Evolutionary conservation across 805 yeast genomes (phyloP), one percentile per base, ranked within the genome.

Genomic region (Candida sithepensis): DNA sequence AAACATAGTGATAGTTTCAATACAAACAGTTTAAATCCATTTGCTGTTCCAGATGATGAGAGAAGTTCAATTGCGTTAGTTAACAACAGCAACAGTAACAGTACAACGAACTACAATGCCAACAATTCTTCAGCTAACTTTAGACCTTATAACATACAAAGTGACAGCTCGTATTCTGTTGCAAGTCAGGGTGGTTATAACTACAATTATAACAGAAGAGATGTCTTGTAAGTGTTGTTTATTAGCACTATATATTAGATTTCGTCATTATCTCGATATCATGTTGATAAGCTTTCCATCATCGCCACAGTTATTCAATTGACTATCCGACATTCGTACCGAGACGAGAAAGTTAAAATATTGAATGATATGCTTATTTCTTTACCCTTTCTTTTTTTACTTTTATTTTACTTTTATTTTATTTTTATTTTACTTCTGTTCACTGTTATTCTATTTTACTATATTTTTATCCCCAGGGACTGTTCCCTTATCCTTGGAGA

Each of bases 51-150:
- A 20, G 57, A 51, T 28, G 52, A 48, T 20, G 54, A 53, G 4
- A 46, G 58, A 42, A 54, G 48, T 45, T 54, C 58, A 18, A 47
- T 53, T 45, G 47, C 52, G 28, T 48, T 47, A 45, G 49, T 48
- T n/a, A 48, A 52, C 47, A 20, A 47, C 53, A 9, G 45, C 45
- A 24, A 24, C 28, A 24, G 28, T 9, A 47, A 44, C 28, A 38
- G 39, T 26, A 3, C 39, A 18, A 13, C 9, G 13, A 40, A 22
- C 24, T 13, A 39, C 14, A 38, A 37, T 21, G 34, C 14, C 13
- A 40, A 12, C 10, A 28, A 34, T 37, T 37, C 39, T 12, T 20
- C 39, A 12, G 13, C 39, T 13, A 37, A 24, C 13, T 21, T 37
- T 13, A 23, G 21, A 20, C 22, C 34, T 4, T 30, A 10, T 34